These are phyloP conservation scores for Pecoramyces ruminantium DNA, from an alignment of 192 early-diverging fungal genomes.

Conservation along the genomic window DNA sequence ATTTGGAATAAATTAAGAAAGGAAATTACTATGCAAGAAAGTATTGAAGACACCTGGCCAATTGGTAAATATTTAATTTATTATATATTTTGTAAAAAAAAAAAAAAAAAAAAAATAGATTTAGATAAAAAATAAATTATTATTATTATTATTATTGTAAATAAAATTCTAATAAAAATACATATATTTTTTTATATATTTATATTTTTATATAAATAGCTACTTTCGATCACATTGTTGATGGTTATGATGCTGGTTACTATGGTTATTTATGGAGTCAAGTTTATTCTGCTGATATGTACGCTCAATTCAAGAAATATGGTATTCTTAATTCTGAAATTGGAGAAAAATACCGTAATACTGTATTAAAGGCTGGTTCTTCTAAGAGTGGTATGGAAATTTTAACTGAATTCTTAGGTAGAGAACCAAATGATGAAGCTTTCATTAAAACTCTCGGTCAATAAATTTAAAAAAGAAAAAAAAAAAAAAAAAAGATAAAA, in stretches of 20 bases:
- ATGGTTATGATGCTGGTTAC: slow-evolving; percentile 37
- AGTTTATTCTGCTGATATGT: slow-evolving; percentile 41
- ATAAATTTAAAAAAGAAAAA: no score
- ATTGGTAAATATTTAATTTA: no score
- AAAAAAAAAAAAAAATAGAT: no score
- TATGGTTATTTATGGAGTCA: slow-evolving; percentile 48
- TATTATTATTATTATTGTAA: slow-evolving; percentile 16
- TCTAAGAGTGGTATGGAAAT: slow-evolving; percentile 48
- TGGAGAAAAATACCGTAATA: no score
- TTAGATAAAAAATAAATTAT: no score
- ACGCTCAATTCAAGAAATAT: slow-evolving; percentile 38
- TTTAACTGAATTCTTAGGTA: slow-evolving; percentile 54
- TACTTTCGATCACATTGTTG: no score
- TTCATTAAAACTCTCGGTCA: slow-evolving; percentile 60
- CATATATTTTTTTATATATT: slow-evolving; percentile 37
- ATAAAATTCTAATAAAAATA: slow-evolving; percentile 27
- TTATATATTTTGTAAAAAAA: no score
- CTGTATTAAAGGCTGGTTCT: no score
- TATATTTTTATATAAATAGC: no score
- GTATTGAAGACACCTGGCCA: no score
- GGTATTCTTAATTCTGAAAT: no score
- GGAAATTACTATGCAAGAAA: slow-evolving; percentile 21
- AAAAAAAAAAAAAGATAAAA: no score
- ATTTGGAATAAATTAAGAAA: slow-evolving; percentile 33
- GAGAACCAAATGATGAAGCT: slow-evolving; percentile 60